Evolutionary conservation across 768 basidiomycete genomes (phyloP).

Genomic region (Lyophyllum semitale): DNA sequence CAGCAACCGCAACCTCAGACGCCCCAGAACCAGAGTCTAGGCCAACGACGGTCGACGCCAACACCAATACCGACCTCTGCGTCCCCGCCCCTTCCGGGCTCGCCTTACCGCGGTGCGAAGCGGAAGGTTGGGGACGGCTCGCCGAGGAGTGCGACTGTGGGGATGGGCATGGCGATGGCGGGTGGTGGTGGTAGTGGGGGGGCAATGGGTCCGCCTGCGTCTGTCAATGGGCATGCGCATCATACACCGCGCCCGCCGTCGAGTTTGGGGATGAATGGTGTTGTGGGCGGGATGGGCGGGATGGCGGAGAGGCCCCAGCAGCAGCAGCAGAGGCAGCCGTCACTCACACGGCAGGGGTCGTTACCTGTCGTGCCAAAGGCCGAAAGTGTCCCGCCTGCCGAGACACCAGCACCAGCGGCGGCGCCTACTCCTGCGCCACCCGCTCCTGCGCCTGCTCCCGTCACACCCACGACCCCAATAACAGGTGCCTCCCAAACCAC

Average conservation of each 20-base stretch:
- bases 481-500: too few relatives aligned
- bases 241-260: constrained; percentile 5
- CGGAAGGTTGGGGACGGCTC: constrained; percentile 28
- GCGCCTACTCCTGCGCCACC: constrained; percentile 8
- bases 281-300: constrained; percentile 6
- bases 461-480: neutral
- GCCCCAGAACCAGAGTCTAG: constrained; percentile 3
- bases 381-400: neutral
- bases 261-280: constrained; percentile 12
- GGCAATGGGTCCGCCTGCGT: constrained; percentile 24
- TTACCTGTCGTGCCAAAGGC: neutral
- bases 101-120: constrained; percentile 32
- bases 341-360: neutral
- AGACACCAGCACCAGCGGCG: constrained; percentile 8
- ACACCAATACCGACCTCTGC: constrained; percentile 3
- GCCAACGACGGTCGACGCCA: constrained; percentile 5
- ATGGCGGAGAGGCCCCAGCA: constrained; percentile 8
- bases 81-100: constrained; percentile 18
- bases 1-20: constrained; percentile 15
- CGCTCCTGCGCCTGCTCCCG: constrained; percentile 5
- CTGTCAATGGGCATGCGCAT: constrained; percentile 14
- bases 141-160: constrained; percentile 14
- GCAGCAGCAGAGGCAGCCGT: constrained; percentile 10
- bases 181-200: constrained; percentile 2
- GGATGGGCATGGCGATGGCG: neutral